A percentile compares a stretch with the other conserved stretches of the same genome.
Evolutionary conservation across 2,329 filamentous ascomycete species (phyloP).

Genomic region (Penicillium sp.): DNA sequence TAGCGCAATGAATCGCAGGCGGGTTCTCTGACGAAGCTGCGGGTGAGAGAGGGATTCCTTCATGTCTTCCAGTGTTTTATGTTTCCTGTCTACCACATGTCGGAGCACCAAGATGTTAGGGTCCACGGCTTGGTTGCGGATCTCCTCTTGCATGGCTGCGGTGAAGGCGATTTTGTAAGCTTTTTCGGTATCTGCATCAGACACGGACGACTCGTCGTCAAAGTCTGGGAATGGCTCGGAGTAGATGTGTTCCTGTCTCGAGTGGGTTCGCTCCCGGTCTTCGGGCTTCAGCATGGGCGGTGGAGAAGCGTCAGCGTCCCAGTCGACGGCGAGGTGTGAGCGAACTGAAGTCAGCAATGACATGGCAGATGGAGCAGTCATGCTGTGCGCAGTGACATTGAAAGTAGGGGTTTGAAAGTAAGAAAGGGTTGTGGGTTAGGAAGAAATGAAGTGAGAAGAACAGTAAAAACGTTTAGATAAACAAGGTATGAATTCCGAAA

Average conservation of each 20-base stretch:
- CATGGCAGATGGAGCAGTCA: not conserved
- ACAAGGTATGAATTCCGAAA: not conserved
- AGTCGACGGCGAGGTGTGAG: constrained; percentile 11
- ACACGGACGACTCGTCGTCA: not conserved
- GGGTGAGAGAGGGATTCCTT: constrained; percentile 14
- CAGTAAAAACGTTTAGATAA: not conserved
- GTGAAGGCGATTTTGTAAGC: constrained; percentile 22
- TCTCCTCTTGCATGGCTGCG: constrained; percentile 23
- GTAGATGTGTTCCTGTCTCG: not conserved
- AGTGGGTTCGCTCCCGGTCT: not conserved
- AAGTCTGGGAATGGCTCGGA: not conserved
- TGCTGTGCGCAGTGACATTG: not conserved
- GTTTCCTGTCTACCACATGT: not conserved
- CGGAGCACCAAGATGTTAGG: constrained; percentile 2
- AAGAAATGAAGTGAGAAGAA: not conserved
- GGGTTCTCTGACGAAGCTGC: constrained; percentile 7
- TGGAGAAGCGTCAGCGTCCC: constrained; percentile 4
- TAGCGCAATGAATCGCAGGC: constrained; percentile 21
- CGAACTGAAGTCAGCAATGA: constrained; percentile 9
- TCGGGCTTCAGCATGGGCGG: not conserved
- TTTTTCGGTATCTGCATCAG: constrained; percentile 2
- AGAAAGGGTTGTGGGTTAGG: not conserved
- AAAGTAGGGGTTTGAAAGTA: not conserved
- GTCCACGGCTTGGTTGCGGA: constrained; percentile 17
- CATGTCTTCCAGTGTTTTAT: constrained; percentile 15